Conservation (phyloP, 2,329 filamentous ascomycete species). For the Sarocladium kiliense region DNA sequence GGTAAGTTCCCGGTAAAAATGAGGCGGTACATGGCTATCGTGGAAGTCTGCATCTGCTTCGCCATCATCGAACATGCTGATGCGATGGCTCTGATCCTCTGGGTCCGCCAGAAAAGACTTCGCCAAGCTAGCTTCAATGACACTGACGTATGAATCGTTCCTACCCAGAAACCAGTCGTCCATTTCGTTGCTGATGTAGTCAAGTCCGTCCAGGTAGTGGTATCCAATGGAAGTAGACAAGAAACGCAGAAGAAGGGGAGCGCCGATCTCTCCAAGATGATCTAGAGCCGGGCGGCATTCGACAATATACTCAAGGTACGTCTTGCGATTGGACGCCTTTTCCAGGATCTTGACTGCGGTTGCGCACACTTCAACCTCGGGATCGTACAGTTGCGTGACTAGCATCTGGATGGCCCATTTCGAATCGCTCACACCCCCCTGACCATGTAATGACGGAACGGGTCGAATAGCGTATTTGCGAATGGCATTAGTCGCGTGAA, state of each 20-base stretch:
- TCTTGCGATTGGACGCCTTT: conserved; percentile 90
- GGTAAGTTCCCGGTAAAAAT: conserved; percentile 95
- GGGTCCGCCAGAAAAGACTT: conserved; percentile 70
- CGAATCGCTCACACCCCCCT: conserved; percentile 54
- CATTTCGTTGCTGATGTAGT: conserved; percentile 99
- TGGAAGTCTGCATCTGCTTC: conserved; percentile 51
- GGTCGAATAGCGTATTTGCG: conserved; percentile 72
- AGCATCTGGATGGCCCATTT: conserved; percentile 95
- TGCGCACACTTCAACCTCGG: conserved; percentile 93
- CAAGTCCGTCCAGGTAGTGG: conserved; percentile 91
- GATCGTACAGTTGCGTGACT: conserved; percentile 98
- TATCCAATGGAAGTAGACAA: conserved; percentile 95
- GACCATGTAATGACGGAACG: conserved; percentile 30
- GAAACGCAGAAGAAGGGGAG: conserved; percentile 85
- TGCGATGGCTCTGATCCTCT: conserved; percentile 52
- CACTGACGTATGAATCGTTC: conserved; percentile 90
- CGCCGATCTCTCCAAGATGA: conserved; percentile 93
- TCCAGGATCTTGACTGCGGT: conserved; percentile 96
- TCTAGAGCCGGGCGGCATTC: conserved; percentile 92
- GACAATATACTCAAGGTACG: conserved; percentile 90
- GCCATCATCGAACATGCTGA: conserved; percentile 54
- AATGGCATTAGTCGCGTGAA: conserved; percentile 80
- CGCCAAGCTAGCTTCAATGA: conserved; percentile 93
- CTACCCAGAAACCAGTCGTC: conserved; percentile 98
- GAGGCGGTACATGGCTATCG: conserved; percentile 77